A percentile compares a stretch with the other conserved stretches of the same genome.
Conservation (phyloP, 129 eudicot genomes). For the Flaveria ramosissima region DNA sequence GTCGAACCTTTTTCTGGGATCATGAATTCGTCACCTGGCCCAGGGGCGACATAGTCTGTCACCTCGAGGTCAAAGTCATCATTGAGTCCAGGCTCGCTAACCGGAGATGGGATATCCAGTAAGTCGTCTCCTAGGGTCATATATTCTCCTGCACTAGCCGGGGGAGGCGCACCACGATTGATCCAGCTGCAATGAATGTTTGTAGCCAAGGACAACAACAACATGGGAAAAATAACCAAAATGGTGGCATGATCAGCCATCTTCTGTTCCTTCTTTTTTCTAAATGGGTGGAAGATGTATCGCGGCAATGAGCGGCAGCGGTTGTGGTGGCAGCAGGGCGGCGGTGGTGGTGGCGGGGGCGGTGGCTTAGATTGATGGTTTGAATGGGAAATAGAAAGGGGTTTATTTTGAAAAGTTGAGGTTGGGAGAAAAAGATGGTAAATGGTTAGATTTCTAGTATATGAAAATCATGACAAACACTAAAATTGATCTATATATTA, state of each 20-base stretch:
- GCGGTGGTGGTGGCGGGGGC: not conserved
- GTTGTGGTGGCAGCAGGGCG: not conserved
- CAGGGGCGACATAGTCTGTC: slow-evolving; percentile 1
- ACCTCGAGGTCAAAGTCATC: not conserved
- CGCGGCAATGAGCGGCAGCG: not conserved
- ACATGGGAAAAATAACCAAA: slow-evolving; percentile 23
- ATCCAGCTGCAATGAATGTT: slow-evolving; percentile 31
- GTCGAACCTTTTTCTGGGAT: not conserved
- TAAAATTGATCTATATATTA: not conserved
- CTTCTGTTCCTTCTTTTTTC: not conserved
- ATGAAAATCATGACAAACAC: slow-evolving; percentile 5
- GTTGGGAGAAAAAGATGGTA: slow-evolving; percentile 26
- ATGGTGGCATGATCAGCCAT: slow-evolving; percentile 23
- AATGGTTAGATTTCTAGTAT: slow-evolving; percentile 32
- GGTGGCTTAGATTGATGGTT: slow-evolving; percentile 21
- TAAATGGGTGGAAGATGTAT: not conserved
- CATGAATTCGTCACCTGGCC: slow-evolving; percentile 13
- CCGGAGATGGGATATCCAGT: slow-evolving; percentile 4
- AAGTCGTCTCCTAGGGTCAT: slow-evolving; percentile 1
- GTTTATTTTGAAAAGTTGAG: slow-evolving; percentile 27
- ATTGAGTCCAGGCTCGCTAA: slow-evolving; percentile 4
- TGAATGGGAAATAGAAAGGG: slow-evolving; percentile 3
- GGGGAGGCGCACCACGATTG: slow-evolving; percentile 32
- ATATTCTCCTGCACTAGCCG: slow-evolving; percentile 17
- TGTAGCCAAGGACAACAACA: slow-evolving; percentile 25